Evolutionary conservation across 495 filamentous ascomycete genomes (phyloP).

Genomic region (Penicillium macrosclerotiorum): DNA sequence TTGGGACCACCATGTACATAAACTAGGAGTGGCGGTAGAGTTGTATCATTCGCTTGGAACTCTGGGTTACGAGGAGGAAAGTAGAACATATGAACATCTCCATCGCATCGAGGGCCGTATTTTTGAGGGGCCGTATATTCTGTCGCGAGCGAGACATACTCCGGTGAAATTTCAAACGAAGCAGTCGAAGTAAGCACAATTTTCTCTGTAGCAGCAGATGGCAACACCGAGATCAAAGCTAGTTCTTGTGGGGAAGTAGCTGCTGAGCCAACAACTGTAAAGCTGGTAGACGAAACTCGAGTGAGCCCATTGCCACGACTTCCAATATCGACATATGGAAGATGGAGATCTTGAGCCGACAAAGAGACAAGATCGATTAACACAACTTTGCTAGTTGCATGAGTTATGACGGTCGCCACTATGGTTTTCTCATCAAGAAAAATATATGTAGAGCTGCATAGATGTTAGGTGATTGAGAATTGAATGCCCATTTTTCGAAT

Average conservation of each 20-base stretch:
- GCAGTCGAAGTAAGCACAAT: conserved; percentile 23
- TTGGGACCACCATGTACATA: conserved; percentile 50
- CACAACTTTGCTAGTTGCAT: conserved; percentile 22
- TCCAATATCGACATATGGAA: conserved; percentile 23
- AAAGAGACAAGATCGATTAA: conserved; percentile 17
- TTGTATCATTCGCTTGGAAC: conserved; percentile 24
- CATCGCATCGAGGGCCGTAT: conserved; percentile 20
- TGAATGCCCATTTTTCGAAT: neutral
- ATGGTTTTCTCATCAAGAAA: conserved; percentile 36
- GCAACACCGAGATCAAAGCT: conserved; percentile 16
- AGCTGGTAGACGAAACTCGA: conserved; percentile 19
- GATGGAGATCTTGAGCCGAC: conserved; percentile 17
- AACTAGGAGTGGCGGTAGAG: conserved; percentile 44
- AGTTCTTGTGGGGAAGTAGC: conserved; percentile 21
- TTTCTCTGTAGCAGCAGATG: conserved; percentile 10
- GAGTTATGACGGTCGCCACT: conserved; percentile 28
- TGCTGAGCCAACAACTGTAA: conserved; percentile 21
- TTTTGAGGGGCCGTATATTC: conserved; percentile 24
- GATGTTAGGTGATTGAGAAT: neutral
- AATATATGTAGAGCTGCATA: conserved; percentile 31
- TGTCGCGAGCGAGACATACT: conserved; percentile 35
- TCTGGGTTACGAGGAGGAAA: conserved; percentile 44
- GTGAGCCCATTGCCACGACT: conserved; percentile 11
- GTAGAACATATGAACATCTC: conserved; percentile 39
- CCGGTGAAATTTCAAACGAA: conserved; percentile 17